These are phyloP conservation scores for Fusarium fujikuroi DNA, from an alignment of 2,329 filamentous ascomycete species.

Conservation along the genomic window DNA sequence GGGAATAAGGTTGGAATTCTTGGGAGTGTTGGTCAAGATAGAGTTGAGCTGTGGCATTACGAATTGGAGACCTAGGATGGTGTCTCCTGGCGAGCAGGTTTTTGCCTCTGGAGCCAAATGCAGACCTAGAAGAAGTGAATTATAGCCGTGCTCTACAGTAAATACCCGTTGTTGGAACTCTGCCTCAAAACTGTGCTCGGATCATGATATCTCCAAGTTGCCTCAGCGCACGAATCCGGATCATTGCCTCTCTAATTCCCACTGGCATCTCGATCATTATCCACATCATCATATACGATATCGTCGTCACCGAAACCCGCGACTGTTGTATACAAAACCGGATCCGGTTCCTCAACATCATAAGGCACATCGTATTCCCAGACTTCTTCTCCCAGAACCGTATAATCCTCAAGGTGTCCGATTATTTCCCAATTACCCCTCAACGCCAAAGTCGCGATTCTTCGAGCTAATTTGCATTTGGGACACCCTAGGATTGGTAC, in stretches of 20 bases:
- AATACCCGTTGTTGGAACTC: rapidly evolving
- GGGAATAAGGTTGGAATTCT: neutral
- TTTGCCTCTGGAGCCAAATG: rapidly evolving
- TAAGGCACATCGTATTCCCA: neutral
- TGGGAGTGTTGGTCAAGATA: neutral
- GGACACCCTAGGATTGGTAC: rapidly evolving
- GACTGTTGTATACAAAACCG: neutral
- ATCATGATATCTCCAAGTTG: rapidly evolving
- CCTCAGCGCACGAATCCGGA: rapidly evolving
- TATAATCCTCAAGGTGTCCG: neutral
- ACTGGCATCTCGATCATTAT: rapidly evolving
- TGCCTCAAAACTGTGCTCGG: neutral
- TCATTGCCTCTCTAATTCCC: rapidly evolving
- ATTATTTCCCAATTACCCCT: neutral
- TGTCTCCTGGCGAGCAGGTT: rapidly evolving
- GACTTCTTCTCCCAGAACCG: neutral
- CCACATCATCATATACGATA: rapidly evolving
- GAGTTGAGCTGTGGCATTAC: neutral
- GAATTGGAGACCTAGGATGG: neutral
- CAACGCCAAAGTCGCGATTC: neutral
- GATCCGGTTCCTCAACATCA: neutral
- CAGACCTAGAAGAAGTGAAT: rapidly evolving
- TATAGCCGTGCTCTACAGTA: too few relatives aligned
- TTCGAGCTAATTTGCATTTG: neutral
- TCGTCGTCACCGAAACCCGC: neutral